Evolutionary conservation across 2,329 filamentous ascomycete species (phyloP).

Genomic region (Aschersonia sp.): DNA sequence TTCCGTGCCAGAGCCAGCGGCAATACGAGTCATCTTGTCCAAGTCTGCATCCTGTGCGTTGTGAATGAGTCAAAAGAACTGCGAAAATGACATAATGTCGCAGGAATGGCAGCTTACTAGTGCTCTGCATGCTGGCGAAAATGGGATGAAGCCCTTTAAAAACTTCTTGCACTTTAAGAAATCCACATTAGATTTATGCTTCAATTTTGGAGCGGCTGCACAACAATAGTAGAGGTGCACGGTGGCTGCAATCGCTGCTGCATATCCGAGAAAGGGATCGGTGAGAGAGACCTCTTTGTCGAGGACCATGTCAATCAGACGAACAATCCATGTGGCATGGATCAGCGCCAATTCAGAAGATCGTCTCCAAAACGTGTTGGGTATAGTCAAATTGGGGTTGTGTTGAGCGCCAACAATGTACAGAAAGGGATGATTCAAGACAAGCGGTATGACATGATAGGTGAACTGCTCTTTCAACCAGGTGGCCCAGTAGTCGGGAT

Average conservation of each 20-base stretch:
- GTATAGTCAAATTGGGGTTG: constrained; percentile 34
- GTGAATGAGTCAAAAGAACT: constrained; percentile 4
- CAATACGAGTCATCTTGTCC: constrained; percentile 32
- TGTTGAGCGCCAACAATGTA: constrained; percentile 37
- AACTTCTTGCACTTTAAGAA: constrained; percentile 35
- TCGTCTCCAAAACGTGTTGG: constrained; percentile 37
- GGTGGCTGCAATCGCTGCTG: constrained; percentile 35
- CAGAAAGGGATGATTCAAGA: constrained; percentile 38
- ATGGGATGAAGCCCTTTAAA: constrained; percentile 30
- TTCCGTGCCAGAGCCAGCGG: constrained; percentile 30
- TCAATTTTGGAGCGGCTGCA: constrained; percentile 30
- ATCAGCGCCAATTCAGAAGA: constrained; percentile 35
- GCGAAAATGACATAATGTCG: neutral
- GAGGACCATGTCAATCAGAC: constrained; percentile 38
- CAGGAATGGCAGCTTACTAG: constrained; percentile 20
- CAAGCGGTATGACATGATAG: constrained; percentile 34
- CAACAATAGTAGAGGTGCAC: constrained; percentile 40
- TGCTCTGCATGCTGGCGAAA: constrained; percentile 28
- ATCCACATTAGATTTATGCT: constrained; percentile 35
- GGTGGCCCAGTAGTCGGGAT: constrained; percentile 33
- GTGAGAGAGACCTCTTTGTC: constrained; percentile 32
- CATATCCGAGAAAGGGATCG: constrained; percentile 37
- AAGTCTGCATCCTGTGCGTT: constrained; percentile 27
- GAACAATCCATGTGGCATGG: constrained; percentile 38
- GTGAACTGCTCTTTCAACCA: constrained; percentile 39